phyloP scores from a whole-genome alignment of 75 land plant genomes.

The Pinus albicaulis region DNA sequence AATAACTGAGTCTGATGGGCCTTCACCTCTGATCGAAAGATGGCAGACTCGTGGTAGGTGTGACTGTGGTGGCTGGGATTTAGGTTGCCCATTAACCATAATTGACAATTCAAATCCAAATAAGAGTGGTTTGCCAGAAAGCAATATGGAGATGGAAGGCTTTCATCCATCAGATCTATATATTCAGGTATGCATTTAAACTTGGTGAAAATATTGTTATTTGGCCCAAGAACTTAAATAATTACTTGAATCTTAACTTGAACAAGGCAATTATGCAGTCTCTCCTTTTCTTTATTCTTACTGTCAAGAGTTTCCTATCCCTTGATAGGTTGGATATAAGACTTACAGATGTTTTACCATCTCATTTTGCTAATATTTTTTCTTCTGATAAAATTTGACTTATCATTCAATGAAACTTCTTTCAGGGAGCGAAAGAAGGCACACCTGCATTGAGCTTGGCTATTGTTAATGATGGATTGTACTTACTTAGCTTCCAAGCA shows the following conservation, averaged over 20 bases:
- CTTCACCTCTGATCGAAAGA: slow-evolving; percentile 62
- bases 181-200: slow-evolving; percentile 31
- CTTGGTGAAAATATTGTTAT: slow-evolving; percentile 4
- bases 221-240: neutral
- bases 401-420: neutral
- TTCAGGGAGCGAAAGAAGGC: slow-evolving; percentile 43
- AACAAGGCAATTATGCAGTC: neutral
- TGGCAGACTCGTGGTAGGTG: slow-evolving; percentile 77
- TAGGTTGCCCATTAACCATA: slow-evolving; percentile 56
- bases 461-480: slow-evolving; percentile 38
- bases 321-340: neutral
- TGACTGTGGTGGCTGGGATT: slow-evolving; percentile 95
- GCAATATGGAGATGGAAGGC: slow-evolving; percentile 9
- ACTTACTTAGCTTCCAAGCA: slow-evolving; percentile 37
- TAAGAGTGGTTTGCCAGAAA: neutral
- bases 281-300: neutral
- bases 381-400: neutral
- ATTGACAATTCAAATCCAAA: slow-evolving; percentile 15
- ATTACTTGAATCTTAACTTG: neutral
- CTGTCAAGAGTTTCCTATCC: neutral
- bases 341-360: neutral
- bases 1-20: slow-evolving; percentile 33
- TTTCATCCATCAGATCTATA: slow-evolving; percentile 24
- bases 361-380: neutral
- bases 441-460: slow-evolving; percentile 47